These are phyloP conservation scores for Mucor plumbeus DNA, from an alignment of 371 early-diverging fungal species.

Conservation along the genomic window DNA sequence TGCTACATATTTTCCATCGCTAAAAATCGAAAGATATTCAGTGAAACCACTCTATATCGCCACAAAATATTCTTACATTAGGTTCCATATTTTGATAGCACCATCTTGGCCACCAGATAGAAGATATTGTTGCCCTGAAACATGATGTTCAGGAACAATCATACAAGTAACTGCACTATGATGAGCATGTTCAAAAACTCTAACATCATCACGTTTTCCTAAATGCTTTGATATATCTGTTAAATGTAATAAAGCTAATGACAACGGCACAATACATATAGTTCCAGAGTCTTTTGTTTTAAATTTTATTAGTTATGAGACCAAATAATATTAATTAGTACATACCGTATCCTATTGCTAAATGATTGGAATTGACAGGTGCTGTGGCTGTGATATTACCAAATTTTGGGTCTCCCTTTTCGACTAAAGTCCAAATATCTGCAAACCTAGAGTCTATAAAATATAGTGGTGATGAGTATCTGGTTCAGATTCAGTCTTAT, in stretches of 20 bases:
- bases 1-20: constrained; percentile 68
- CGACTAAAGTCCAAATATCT: constrained; percentile 43
- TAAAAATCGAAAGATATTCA: constrained; percentile 17
- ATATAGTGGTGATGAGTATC: not conserved
- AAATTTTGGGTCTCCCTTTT: constrained; percentile 30
- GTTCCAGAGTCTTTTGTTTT: constrained; percentile 54
- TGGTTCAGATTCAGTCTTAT: not conserved
- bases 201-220: constrained; percentile 23
- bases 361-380: constrained; percentile 55
- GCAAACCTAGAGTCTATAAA: constrained; percentile 15
- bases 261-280: constrained; percentile 54
- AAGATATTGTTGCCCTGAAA: constrained; percentile 55
- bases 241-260: constrained; percentile 49
- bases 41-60: not conserved
- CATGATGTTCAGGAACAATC: constrained; percentile 56
- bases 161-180: constrained; percentile 62
- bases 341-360: constrained; percentile 65
- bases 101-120: constrained; percentile 74
- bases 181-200: constrained; percentile 54
- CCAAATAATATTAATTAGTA: not conserved
- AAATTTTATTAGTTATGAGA: not conserved
- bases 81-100: constrained; percentile 77
- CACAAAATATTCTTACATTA: constrained; percentile 57
- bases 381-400: constrained; percentile 54
- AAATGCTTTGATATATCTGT: constrained; percentile 33